These are phyloP conservation scores for Anastatica hierochuntica DNA, from an alignment of 345 rosid species.

Conservation along the genomic window DNA sequence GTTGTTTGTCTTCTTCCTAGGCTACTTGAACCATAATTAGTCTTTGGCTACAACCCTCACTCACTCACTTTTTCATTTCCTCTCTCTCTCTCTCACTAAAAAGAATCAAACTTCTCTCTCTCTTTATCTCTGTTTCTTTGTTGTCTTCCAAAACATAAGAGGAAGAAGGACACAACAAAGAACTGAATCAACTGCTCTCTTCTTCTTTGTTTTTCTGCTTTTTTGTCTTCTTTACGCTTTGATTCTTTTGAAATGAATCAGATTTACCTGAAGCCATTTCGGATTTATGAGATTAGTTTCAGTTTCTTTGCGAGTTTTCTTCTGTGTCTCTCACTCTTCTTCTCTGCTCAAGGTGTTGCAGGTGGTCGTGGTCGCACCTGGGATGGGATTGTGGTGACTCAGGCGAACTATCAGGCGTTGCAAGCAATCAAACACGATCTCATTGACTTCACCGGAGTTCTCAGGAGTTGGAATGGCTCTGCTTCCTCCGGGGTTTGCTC, in stretches of 20 bases:
- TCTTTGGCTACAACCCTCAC: slow-evolving; percentile 13
- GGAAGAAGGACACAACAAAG: slow-evolving; percentile 7
- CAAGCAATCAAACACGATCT: slow-evolving; percentile 61
- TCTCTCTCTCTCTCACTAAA: slow-evolving; percentile 2
- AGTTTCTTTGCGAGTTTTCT: slow-evolving; percentile 19
- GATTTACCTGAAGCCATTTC: slow-evolving; percentile 15
- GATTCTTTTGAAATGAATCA: slow-evolving; percentile 15
- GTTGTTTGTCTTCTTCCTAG: slow-evolving; percentile 25
- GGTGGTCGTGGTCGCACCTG: slow-evolving; percentile 36
- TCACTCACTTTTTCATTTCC: slow-evolving; percentile 11
- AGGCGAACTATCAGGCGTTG: slow-evolving; percentile 57
- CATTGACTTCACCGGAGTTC: slow-evolving; percentile 49
- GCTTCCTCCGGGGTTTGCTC: slow-evolving; percentile 57
- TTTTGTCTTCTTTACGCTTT: background rate
- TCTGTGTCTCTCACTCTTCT: slow-evolving; percentile 23
- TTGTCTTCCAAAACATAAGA: slow-evolving; percentile 1
- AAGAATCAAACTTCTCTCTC: slow-evolving; percentile 13
- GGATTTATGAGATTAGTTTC: slow-evolving; percentile 1
- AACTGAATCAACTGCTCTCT: slow-evolving; percentile 17
- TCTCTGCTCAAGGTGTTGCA: slow-evolving; percentile 33
- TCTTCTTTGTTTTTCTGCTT: slow-evolving; percentile 4
- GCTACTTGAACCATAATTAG: slow-evolving; percentile 18
- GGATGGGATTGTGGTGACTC: slow-evolving; percentile 67
- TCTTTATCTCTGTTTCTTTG: background rate
- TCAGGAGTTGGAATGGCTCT: slow-evolving; percentile 66